Base-by-base conservation (phyloP, 371 early-diverging fungal genomes). In the Mortierella sp. region DNA sequence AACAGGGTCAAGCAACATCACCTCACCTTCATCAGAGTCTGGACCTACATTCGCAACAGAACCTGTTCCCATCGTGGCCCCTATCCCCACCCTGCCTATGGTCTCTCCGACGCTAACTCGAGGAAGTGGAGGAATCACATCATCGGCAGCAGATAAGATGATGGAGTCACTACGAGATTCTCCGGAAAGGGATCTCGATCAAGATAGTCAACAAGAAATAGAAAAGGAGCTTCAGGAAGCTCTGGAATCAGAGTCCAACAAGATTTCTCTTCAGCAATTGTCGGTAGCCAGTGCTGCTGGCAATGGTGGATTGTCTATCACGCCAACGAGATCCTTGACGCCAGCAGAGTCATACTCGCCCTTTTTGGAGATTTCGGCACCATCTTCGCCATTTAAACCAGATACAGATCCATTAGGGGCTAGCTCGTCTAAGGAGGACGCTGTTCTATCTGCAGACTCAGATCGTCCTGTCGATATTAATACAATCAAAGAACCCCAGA, bases 351-450 rank as follows among this genome's bases (percentile, higher is more conserved):
- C 66, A 0, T 75, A 65, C 18, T 75, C 81, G 14, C 81, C 81
- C 1, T 80, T 80, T 43, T 69, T 69, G 22, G 81, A 80, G 64
- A 72, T 80, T 28, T 80, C 81, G 8, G 72, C 66, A 0, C 81
- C 81, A 0, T 67, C 81, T 1, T 66, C 81, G 11, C 81, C 81
- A 1, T 20, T 64, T 1, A 62, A 55, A 20, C 32, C 14, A 35
- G 52, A 39, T 1, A 26, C 26, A 12, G 55, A 39, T 60, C 66
- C 70, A 11, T 47, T 66, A 37, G 69, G 28, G 24, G 24, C n/a
- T 20, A n/a, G 18, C 12, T 18, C 52, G 20, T 9, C 55, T 26
- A 55, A 55, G 3, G 30, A 16, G 1, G 30, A 28, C 20, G 9
- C 5, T 11, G n/a, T 32, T 26, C 26, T 24, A 5, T 10, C 45